These are phyloP conservation scores for Aspergillus melleus DNA, from an alignment of 2,329 filamentous ascomycete genomes.

Conservation along the genomic window DNA sequence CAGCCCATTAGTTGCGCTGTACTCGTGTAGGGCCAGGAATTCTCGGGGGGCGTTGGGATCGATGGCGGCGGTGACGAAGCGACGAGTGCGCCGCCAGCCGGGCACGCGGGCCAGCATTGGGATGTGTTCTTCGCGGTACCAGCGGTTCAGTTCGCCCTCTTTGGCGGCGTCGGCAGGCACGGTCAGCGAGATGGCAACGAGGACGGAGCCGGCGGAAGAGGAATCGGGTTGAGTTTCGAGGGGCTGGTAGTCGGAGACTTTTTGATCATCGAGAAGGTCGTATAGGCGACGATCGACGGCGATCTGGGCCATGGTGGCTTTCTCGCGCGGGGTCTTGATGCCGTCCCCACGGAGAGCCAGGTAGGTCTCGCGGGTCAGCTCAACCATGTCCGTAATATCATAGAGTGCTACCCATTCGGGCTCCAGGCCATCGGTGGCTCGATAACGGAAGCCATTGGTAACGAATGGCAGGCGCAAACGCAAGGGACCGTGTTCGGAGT, in stretches of 20 bases:
- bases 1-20: constrained; percentile 64
- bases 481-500: constrained; percentile 85
- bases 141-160: constrained; percentile 61
- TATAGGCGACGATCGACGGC: constrained; percentile 71
- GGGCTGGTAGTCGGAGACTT: constrained; percentile 58
- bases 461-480: constrained; percentile 75
- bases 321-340: constrained; percentile 59
- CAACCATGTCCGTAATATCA: constrained; percentile 73
- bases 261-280: constrained; percentile 61
- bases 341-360: constrained; percentile 48
- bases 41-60: constrained; percentile 58
- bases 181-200: constrained; percentile 63
- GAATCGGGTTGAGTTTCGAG: constrained; percentile 61
- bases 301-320: constrained; percentile 63
- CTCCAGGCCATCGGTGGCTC: constrained; percentile 60
- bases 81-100: constrained; percentile 74
- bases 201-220: constrained; percentile 59
- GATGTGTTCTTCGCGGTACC: constrained; percentile 75
- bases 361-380: constrained; percentile 68
- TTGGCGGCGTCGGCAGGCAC: constrained; percentile 58
- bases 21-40: constrained; percentile 72
- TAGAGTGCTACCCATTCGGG: constrained; percentile 79
- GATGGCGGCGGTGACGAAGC: constrained; percentile 67
- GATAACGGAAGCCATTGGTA: constrained; percentile 76
- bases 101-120: constrained; percentile 70